A percentile compares a stretch with the other conserved stretches of the same genome.
These are phyloP conservation scores for Excoecaria agallocha DNA, from an alignment of 345 rosid genomes.

Conservation along the genomic window DNA sequence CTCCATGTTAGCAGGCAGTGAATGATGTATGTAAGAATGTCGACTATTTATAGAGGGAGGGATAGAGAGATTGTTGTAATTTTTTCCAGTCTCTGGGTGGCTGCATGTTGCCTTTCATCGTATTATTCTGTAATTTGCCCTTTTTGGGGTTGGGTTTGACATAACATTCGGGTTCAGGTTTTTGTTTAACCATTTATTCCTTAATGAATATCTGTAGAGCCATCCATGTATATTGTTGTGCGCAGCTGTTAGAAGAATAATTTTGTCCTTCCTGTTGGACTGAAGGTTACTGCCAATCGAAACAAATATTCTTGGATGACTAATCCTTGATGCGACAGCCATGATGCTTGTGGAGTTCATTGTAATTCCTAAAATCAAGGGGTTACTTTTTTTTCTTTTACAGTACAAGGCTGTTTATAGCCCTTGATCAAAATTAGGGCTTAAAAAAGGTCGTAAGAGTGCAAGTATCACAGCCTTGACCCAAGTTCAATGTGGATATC, in stretches of 20 bases:
- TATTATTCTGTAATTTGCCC: conserved; percentile 6
- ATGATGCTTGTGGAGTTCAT: too few species aligned
- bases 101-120: conserved; percentile 5
- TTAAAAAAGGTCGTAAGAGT: too few species aligned
- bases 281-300: neutral
- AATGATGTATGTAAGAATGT: conserved; percentile 7
- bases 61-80: conserved; percentile 13
- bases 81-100: conserved; percentile 14
- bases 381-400: too few species aligned
- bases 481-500: too few species aligned
- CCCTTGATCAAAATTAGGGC: too few species aligned
- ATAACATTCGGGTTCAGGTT: neutral
- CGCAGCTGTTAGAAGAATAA: neutral
- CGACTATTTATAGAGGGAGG: neutral
- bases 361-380: too few species aligned
- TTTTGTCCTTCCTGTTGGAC: neutral
- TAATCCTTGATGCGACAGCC: neutral
- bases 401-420: too few species aligned
- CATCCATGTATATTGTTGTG: neutral
- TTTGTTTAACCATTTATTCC: neutral
- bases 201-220: neutral
- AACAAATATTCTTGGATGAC: neutral
- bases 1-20: neutral
- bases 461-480: too few species aligned
- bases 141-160: neutral